Percentiles rank a stretch among this genome's conserved stretches.
phyloP scores from a whole-genome alignment of 805 yeast species.

The Candida silvicultrix region DNA sequence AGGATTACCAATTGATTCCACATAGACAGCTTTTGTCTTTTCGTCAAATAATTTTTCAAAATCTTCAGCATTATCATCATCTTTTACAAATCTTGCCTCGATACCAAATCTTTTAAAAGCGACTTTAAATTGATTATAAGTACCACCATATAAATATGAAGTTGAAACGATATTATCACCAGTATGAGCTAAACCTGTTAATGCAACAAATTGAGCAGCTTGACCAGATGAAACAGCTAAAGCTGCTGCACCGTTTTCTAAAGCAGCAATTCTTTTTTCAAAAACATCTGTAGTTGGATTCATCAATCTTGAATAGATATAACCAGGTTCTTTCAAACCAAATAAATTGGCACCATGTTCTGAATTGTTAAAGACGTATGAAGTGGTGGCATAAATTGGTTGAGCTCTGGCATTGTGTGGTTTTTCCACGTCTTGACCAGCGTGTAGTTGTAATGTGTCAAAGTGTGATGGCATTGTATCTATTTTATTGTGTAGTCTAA shows the following conservation, averaged over 20 bases:
- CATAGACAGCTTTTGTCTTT: conserved; percentile 82
- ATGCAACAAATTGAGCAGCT: conserved; percentile 87
- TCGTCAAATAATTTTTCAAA: conserved; percentile 72
- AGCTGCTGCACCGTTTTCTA: conserved; percentile 91
- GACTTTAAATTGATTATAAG: conserved; percentile 91
- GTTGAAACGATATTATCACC: conserved; percentile 92
- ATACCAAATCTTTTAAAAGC: conserved; percentile 86
- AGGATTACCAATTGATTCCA: conserved; percentile 92
- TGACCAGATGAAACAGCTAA: conserved; percentile 92
- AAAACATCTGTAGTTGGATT: conserved; percentile 92
- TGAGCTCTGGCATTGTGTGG: conserved; percentile 69
- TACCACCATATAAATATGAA: conserved; percentile 89
- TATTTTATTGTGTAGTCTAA: neutral
- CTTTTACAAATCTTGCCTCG: conserved; percentile 67
- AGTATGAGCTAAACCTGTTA: conserved; percentile 73
- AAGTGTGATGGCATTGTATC: conserved; percentile 53
- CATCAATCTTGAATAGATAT: conserved; percentile 82
- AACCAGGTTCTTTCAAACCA: conserved; percentile 78
- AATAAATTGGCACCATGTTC: conserved; percentile 90
- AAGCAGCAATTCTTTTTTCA: conserved; percentile 86
- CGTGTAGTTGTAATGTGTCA: conserved; percentile 91
- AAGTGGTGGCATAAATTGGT: conserved; percentile 89
- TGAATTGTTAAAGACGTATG: conserved; percentile 82
- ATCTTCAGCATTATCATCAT: conserved; percentile 70
- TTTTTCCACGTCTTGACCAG: conserved; percentile 76